Percentiles rank a stretch among this genome's conserved stretches.
Conservation (phyloP, 139 green algal genomes). For the Closterium sp. region DNA sequence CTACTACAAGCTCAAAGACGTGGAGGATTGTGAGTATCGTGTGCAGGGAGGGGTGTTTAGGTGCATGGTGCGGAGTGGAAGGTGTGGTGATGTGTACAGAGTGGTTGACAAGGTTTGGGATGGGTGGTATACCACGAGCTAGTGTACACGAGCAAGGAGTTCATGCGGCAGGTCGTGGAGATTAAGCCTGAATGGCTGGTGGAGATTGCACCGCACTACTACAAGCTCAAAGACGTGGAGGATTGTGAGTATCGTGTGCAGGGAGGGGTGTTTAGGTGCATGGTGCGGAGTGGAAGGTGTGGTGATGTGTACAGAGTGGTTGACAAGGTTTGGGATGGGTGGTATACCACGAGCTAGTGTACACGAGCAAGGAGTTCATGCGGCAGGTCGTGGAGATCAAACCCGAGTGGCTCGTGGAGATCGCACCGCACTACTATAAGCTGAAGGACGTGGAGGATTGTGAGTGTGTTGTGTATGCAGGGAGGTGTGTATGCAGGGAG, state of each 20-base stretch:
- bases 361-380: constrained; percentile 99
- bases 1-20: constrained; percentile 80
- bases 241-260: constrained; percentile 29
- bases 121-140: constrained; percentile 92
- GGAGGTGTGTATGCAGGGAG: too few species aligned
- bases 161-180: constrained; percentile 90
- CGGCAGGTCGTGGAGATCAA: constrained; percentile 90
- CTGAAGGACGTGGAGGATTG: constrained; percentile 62
- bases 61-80: too few species aligned
- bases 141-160: constrained; percentile 97
- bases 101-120: too few species aligned
- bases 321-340: constrained; percentile 42
- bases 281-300: too few species aligned
- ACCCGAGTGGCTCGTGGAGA: constrained; percentile 92
- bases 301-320: too few species aligned
- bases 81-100: too few species aligned
- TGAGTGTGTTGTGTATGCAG: constrained; percentile 1
- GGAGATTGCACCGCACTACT: constrained; percentile 97
- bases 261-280: too few species aligned
- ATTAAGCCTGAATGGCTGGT: constrained; percentile 95
- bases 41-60: too few species aligned
- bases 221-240: constrained; percentile 68
- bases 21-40: constrained; percentile 48
- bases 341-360: constrained; percentile 94
- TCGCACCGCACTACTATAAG: constrained; percentile 94